Conservation (phyloP, 805 yeast genomes). For the Metschnikowia matae region DNA sequence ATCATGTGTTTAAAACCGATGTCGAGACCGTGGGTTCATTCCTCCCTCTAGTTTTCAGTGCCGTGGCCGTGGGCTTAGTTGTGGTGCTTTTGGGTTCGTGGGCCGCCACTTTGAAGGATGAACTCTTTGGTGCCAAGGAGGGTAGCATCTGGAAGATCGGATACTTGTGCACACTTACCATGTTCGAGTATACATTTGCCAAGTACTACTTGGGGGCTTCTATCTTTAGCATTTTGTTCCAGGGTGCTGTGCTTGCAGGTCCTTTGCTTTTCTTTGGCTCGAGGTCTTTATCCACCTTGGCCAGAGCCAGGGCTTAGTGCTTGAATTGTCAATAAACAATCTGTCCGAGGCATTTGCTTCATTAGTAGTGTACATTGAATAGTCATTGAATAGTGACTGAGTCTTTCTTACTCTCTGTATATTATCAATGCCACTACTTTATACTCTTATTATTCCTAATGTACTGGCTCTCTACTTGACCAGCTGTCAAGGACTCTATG, state of each 20-base stretch:
- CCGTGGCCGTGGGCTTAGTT: constrained; percentile 39
- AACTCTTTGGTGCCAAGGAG: constrained; percentile 22
- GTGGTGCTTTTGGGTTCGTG: constrained; percentile 43
- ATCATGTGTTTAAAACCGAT: constrained; percentile 55
- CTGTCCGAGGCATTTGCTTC: too few species aligned
- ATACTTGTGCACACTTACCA: constrained; percentile 45
- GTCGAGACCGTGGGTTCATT: constrained; percentile 49
- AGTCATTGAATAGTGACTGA: too few species aligned
- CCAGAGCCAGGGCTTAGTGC: constrained; percentile 24
- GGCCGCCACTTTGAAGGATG: constrained; percentile 27
- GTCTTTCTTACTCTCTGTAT: too few species aligned
- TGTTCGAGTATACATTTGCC: constrained; percentile 51
- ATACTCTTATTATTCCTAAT: too few species aligned
- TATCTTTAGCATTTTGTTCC: constrained; percentile 55
- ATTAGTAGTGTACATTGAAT: too few species aligned
- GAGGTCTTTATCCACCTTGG: constrained; percentile 54
- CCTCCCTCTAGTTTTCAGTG: constrained; percentile 50
- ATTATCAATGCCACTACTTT: too few species aligned
- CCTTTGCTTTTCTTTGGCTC: constrained; percentile 60
- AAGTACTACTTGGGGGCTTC: constrained; percentile 57
- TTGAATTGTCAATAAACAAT: not conserved
- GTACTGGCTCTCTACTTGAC: too few species aligned
- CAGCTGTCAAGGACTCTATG: too few species aligned
- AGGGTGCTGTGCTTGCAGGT: constrained; percentile 45
- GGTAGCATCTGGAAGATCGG: constrained; percentile 33